Base-by-base conservation (phyloP, 2,329 filamentous ascomycete genomes). In the Nemania sp. region DNA sequence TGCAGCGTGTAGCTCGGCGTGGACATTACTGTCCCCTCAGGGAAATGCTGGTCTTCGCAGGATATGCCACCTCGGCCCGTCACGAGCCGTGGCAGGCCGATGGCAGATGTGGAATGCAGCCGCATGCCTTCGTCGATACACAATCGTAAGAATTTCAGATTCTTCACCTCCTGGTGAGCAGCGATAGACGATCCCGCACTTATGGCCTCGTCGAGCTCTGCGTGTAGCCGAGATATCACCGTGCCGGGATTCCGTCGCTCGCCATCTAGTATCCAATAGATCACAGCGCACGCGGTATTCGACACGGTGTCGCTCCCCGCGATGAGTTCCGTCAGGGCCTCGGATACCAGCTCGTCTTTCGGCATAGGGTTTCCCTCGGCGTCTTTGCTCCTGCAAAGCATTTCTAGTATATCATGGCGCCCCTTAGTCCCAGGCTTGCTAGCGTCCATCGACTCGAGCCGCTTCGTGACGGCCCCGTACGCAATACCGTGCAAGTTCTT, bases 51-150 rank as follows among this genome's bases (percentile, higher is more conserved):
- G 28, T 39, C 19, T 26, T 49, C 56, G 36, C 41, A 56, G 5
- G 11, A 15, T 1, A 59, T 41, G 15, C 56, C 56, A 2, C 17
- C 43, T 9, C 34, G n/a, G 1, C 43, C 44, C 12, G 49, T 50
- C 31, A 59, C 56, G 12, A 59, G 24, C 7, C 56, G 48, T 1
- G 56, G 56, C 3, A 59, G 49, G 2, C 56, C 56, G 6, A 56
- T 36, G 1, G 56, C 52, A 12, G 52, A 56, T 12, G 56, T 56
- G 1, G 56, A 56, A 17, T 59, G 48, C 3, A 59, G 34, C 3
- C 52, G 24, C 56, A 56, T 59, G 11, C 15, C 52, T n/a, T 59
- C 56, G 22, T 59, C 52, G 14, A 59, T 59, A 17, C 56, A 59
- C 2, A 45, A 40, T 9, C 52, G 56, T 9, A 59, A 31, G 48